A percentile compares a stretch with the other conserved stretches of the same genome.
Conservation (phyloP, 345 rosid species). For the Murraya koenigii region DNA sequence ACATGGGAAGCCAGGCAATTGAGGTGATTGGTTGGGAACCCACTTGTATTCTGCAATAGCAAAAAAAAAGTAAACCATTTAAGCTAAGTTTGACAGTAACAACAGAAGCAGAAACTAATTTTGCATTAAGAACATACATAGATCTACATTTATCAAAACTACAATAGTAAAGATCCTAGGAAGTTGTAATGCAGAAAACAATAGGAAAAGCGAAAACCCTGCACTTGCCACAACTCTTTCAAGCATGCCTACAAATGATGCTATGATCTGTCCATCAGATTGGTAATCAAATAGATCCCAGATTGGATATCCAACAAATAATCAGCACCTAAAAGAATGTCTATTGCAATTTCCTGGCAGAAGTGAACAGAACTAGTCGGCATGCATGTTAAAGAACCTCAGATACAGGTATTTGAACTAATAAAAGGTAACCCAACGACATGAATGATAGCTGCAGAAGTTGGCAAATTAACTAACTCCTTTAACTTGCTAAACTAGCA, state of each 20-base stretch:
- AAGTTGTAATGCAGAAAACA: not conserved
- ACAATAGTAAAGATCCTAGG: not conserved
- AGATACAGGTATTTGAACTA: not conserved
- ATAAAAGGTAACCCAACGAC: not conserved
- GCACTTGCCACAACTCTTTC: not conserved
- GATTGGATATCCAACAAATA: not conserved
- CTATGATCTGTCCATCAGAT: constrained; percentile 2
- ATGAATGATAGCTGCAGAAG: not conserved
- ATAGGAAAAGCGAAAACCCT: not conserved
- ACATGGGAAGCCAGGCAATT: constrained; percentile 81
- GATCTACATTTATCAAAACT: not conserved
- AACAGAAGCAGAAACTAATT: not conserved
- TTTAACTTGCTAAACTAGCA: constrained; percentile 8
- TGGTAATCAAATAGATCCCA: not conserved
- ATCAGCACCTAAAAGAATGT: not conserved
- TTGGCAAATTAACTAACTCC: not conserved
- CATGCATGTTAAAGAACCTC: not conserved
- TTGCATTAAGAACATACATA: not conserved
- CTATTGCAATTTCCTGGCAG: not conserved
- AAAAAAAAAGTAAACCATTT: not conserved
- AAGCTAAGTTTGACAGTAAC: not conserved
- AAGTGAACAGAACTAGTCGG: not conserved
- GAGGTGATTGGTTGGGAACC: constrained; percentile 94
- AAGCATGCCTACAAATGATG: not conserved
- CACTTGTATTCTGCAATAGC: constrained; percentile 65